A percentile compares a stretch with the other conserved stretches of the same genome.
These are phyloP conservation scores for Lentinula raphanica DNA, from an alignment of 768 basidiomycete species.

Conservation along the genomic window DNA sequence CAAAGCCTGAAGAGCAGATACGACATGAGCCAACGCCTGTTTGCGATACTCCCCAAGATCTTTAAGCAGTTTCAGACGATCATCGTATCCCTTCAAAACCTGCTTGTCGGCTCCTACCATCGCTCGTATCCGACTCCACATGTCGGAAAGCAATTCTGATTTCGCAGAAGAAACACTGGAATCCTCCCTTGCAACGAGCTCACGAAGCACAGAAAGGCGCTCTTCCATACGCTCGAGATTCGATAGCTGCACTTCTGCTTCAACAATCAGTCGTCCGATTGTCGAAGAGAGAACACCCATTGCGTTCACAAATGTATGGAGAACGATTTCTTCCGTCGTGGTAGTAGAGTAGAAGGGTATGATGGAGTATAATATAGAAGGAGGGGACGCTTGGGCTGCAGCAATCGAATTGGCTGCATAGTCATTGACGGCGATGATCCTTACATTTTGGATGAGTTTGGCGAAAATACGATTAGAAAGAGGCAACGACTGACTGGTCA, in stretches of 20 bases:
- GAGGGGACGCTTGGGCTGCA: constrained; percentile 29
- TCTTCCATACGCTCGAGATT: constrained; percentile 63
- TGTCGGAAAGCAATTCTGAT: constrained; percentile 51
- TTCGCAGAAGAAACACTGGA: constrained; percentile 35
- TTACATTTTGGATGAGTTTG: constrained; percentile 18
- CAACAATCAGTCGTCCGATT: constrained; percentile 56
- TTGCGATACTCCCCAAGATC: constrained; percentile 53
- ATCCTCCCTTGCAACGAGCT: constrained; percentile 57
- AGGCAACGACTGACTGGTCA: constrained; percentile 50
- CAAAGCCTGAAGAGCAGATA: constrained; percentile 56
- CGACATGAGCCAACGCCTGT: constrained; percentile 62
- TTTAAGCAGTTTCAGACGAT: constrained; percentile 48
- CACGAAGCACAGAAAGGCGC: constrained; percentile 50
- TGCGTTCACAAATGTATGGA: constrained; percentile 51
- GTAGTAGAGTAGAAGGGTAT: constrained; percentile 31
- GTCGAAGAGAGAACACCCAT: constrained; percentile 53
- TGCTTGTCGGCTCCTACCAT: constrained; percentile 55
- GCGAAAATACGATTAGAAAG: not conserved
- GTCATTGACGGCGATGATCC: constrained; percentile 71
- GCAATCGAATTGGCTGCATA: constrained; percentile 61
- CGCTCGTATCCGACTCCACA: too few species aligned
- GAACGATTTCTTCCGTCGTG: constrained; percentile 37
- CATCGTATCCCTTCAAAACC: constrained; percentile 42
- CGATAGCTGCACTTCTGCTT: constrained; percentile 52
- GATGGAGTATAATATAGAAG: constrained; percentile 29